Base-by-base conservation (phyloP, 768 basidiomycete species). In the Boletus eberwhitei region DNA sequence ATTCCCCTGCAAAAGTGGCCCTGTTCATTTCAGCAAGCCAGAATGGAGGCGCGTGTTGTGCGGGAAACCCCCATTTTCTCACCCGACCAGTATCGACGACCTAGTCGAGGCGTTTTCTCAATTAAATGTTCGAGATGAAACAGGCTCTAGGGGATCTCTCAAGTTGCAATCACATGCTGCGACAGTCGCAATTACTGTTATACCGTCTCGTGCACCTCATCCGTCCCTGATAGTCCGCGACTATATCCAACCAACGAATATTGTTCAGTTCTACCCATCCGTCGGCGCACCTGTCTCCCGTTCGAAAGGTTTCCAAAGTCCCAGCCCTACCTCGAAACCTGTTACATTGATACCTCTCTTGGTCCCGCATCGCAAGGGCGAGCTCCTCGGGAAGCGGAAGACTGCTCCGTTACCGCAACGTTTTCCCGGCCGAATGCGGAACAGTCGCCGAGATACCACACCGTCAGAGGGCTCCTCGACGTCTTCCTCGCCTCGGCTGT, bases 191-290 rank as follows among this genome's bases (percentile, higher is more conserved):
- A 55, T 64, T 8, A 64, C 64, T 29, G 49, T 63, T 16, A 34
- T 49, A 51, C 60, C 52, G 1, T 44, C 53, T 19, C 31, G 35
- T 26, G 64, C 63, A 22, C 63, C 63, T 19, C 63, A 66, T 24
- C 58, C 63, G 5, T 56, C 60, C 1, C 5, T 52, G 12, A 24
- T 64, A 14, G 21, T 40, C 2, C 1, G n/a, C 50, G n/a, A 22
- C 21, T 48, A 53, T 19, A 17, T 0, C 36, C 52, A 24, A 17
- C 24, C 52, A 7, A 34, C 12, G 13, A 32, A 8, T 2, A 31
- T 24, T 8, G 3, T 26, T 19, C 41, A 36, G 1, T 45, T 8
- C 19, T 19, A 5, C 2, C 39, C 55, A 16, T 29, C 47, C 4
- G 21, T 50, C 37, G 40, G 55, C 1, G 48, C 53, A 12, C 35